Conservation (phyloP, 1,284 basidiomycete species). For the Caloboletus firmus region DNA sequence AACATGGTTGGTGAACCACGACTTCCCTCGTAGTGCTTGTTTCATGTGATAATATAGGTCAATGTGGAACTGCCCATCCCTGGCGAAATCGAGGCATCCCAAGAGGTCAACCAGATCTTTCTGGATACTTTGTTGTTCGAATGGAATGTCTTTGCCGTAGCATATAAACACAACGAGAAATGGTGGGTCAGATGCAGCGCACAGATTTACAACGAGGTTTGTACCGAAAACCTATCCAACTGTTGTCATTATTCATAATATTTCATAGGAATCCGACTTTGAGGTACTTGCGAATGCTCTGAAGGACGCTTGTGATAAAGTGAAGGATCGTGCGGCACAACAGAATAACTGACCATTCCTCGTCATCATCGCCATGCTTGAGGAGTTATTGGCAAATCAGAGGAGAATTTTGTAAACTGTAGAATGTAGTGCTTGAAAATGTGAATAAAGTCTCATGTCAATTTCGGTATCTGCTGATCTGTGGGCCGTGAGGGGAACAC, state of each 20-base stretch:
- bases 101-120: constrained; percentile 38
- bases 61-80: constrained; percentile 60
- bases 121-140: constrained; percentile 40
- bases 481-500: too few relatives aligned
- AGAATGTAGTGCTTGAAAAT: not conserved
- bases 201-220: constrained; percentile 75
- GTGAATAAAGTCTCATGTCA: not conserved
- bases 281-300: constrained; percentile 31
- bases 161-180: constrained; percentile 55
- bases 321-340: constrained; percentile 11
- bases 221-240: constrained; percentile 17
- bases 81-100: constrained; percentile 30
- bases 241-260: not conserved
- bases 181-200: constrained; percentile 75
- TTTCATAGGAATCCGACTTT: constrained; percentile 34
- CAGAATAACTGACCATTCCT: constrained; percentile 2
- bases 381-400: not conserved
- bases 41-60: constrained; percentile 28
- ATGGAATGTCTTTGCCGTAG: constrained; percentile 38
- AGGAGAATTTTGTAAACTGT: not conserved
- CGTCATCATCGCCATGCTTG: not conserved
- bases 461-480: not conserved
- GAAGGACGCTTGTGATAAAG: constrained; percentile 25
- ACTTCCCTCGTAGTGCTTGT: not conserved
- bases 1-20: constrained; percentile 62